These are phyloP conservation scores for Penicillium coprophilum DNA, from an alignment of 495 filamentous ascomycete species.

Conservation along the genomic window DNA sequence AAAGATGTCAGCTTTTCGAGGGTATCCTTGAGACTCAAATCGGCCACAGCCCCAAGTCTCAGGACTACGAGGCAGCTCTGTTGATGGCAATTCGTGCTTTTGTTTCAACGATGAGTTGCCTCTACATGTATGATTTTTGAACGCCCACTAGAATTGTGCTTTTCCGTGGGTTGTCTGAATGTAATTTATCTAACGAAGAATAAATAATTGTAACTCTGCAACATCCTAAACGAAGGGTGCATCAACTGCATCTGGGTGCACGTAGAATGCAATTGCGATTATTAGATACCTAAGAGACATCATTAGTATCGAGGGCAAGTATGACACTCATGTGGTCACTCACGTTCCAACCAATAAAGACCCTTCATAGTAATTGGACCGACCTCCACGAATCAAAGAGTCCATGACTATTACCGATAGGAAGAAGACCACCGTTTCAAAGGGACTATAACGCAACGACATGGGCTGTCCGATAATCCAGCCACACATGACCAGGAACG, in stretches of 20 bases:
- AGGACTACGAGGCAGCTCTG: conserved; percentile 7
- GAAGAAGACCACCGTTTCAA: conserved; percentile 37
- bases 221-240: not conserved
- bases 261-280: conserved; percentile 76
- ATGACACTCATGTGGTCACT: conserved; percentile 5
- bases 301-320: not conserved
- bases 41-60: conserved; percentile 6
- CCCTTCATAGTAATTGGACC: conserved; percentile 59
- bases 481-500: conserved; percentile 43
- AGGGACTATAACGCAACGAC: conserved; percentile 38
- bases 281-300: conserved; percentile 58
- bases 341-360: conserved; percentile 26
- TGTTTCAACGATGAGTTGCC: not conserved
- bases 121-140: not conserved
- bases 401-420: conserved; percentile 32
- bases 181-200: not conserved
- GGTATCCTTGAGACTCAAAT: too few species aligned
- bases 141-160: not conserved
- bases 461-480: conserved; percentile 40
- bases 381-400: conserved; percentile 56
- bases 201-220: not conserved
- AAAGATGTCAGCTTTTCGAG: too few species aligned
- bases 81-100: not conserved
- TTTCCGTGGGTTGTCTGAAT: not conserved
- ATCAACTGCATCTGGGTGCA: conserved; percentile 58